These are phyloP conservation scores for Diophrys appendiculata DNA, from an alignment of 73 alveolate species.

Conservation along the genomic window DNA sequence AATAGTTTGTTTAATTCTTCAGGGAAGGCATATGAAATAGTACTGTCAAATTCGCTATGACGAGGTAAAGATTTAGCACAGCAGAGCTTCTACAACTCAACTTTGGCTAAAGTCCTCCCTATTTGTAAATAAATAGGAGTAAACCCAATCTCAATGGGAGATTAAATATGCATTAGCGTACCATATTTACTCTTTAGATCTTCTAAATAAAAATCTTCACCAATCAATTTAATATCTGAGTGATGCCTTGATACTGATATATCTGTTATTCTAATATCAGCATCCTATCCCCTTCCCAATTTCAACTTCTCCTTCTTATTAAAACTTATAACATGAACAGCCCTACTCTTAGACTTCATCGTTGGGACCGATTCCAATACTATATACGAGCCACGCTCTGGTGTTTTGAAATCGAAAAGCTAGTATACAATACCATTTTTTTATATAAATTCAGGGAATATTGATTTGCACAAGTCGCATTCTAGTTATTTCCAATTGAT, in stretches of 20 bases:
- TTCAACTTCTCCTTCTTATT: background rate
- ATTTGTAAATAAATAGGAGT: background rate
- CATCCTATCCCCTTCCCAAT: constrained; percentile 84
- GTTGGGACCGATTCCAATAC: constrained; percentile 10
- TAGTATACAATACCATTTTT: background rate
- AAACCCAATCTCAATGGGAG: background rate
- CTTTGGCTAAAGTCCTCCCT: background rate
- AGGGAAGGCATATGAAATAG: background rate
- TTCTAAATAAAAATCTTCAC: background rate
- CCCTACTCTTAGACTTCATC: background rate
- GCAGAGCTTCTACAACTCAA: background rate
- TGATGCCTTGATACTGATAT: constrained; percentile 84
- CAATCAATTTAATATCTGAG: constrained; percentile 44
- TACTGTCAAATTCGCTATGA: background rate
- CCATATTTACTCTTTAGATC: constrained; percentile 76
- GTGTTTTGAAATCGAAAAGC: constrained; percentile 9
- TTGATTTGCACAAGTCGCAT: constrained; percentile 9
- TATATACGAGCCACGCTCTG: constrained; percentile 7
- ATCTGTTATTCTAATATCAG: constrained; percentile 77
- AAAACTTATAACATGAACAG: constrained; percentile 10
- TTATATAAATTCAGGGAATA: constrained; percentile 10
- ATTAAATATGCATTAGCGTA: constrained; percentile 42
- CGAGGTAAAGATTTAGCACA: background rate
- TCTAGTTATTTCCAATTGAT: constrained; percentile 18
- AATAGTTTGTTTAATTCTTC: background rate